A percentile compares a stretch with the other conserved stretches of the same genome.
Conservation (phyloP, 257 asterid genomes). For the Scutellaria galericulata region DNA sequence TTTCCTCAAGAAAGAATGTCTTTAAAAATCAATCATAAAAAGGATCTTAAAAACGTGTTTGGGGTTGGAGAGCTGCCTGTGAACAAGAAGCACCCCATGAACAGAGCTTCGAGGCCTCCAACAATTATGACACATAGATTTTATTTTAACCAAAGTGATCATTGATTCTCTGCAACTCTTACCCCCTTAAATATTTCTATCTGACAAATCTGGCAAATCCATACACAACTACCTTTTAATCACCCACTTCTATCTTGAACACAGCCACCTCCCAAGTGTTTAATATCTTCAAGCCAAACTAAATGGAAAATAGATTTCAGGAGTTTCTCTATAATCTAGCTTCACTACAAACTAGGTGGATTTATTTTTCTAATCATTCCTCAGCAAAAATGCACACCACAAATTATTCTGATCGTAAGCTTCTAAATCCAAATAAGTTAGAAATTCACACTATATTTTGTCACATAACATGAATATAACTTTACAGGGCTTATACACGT, state of each 20-base stretch:
- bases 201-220: too few species aligned
- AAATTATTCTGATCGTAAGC: not conserved
- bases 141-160: too few species aligned
- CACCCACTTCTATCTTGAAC: constrained; percentile 8
- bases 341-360: not conserved
- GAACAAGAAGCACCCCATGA: not conserved
- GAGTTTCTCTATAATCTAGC: constrained; percentile 9
- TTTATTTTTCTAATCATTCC: not conserved
- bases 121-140: too few species aligned
- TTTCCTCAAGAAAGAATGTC: too few species aligned
- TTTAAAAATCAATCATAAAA: too few species aligned
- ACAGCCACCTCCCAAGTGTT: not conserved
- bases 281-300: not conserved
- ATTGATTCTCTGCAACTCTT: too few species aligned
- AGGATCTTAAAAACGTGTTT: too few species aligned
- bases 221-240: not conserved
- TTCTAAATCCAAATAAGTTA: not conserved
- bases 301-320: not conserved
- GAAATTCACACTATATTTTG: not conserved
- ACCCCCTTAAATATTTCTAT: too few species aligned
- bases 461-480: not conserved
- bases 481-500: not conserved
- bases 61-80: too few species aligned
- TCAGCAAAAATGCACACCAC: not conserved
- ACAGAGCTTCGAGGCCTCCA: too few species aligned